Percentiles rank a stretch among this genome's conserved stretches.
Conservation (phyloP, 2,329 filamentous ascomycete species). For the Verticillium isaacii region DNA sequence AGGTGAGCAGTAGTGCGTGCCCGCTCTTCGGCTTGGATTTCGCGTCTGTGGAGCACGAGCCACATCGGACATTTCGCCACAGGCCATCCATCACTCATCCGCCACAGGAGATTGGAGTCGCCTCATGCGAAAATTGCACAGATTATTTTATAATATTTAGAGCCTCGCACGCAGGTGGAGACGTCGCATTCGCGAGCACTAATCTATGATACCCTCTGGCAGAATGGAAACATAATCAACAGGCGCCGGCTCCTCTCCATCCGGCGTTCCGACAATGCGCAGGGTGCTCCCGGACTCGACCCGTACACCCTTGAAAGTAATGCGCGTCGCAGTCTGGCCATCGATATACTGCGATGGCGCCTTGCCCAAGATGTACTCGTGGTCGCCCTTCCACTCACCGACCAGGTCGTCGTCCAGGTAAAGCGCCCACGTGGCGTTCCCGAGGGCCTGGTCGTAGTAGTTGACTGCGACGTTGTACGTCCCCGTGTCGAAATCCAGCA, state of each 20-base stretch:
- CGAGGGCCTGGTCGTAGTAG: slow-evolving; percentile 60
- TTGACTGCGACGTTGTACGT: slow-evolving; percentile 61
- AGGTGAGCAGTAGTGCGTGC: too few species aligned
- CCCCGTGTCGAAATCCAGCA: slow-evolving; percentile 42
- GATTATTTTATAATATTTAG: too few species aligned
- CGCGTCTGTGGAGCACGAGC: background rate
- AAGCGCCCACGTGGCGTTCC: slow-evolving; percentile 50
- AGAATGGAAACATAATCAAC: slow-evolving; percentile 63
- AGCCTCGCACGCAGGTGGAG: too few species aligned
- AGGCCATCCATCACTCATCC: background rate
- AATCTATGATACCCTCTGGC: slow-evolving; percentile 53
- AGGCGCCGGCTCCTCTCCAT: slow-evolving; percentile 59
- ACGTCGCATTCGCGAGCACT: slow-evolving; percentile 1
- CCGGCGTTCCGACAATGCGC: slow-evolving; percentile 50
- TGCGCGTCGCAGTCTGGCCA: slow-evolving; percentile 58
- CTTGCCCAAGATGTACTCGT: slow-evolving; percentile 56
- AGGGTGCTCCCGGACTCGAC: slow-evolving; percentile 47
- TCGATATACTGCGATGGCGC: slow-evolving; percentile 55
- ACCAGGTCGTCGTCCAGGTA: slow-evolving; percentile 47
- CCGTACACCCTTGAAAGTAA: slow-evolving; percentile 50
- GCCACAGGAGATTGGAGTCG: background rate
- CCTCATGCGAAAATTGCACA: too few species aligned
- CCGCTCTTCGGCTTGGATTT: background rate
- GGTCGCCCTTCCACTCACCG: slow-evolving; percentile 55
- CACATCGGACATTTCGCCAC: background rate